Conservation (phyloP, 176 grass and related monocot genomes). For the sorghum (Sorghum bicolor) region DNA sequence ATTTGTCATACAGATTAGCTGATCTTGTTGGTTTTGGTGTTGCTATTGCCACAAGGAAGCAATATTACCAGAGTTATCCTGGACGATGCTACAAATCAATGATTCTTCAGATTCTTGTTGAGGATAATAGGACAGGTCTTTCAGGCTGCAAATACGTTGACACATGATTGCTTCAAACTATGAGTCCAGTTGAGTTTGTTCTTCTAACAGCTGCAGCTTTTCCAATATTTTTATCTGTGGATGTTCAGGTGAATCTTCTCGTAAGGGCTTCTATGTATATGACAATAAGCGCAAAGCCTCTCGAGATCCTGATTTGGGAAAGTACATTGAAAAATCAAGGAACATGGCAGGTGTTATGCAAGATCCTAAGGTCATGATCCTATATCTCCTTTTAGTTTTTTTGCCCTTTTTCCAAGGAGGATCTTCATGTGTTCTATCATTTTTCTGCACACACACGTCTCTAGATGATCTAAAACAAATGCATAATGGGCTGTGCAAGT, state of each 20-base stretch:
- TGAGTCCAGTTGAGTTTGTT: background rate
- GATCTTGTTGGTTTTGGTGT: conserved; percentile 84
- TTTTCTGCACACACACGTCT: background rate
- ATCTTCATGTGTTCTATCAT: background rate
- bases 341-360: conserved; percentile 48
- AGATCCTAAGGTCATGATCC: conserved; percentile 59
- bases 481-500: background rate
- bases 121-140: conserved; percentile 75
- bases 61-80: conserved; percentile 70
- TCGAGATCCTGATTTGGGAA: conserved; percentile 62
- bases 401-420: background rate
- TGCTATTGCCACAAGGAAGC: conserved; percentile 41
- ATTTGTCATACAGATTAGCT: conserved; percentile 44
- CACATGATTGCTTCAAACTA: background rate
- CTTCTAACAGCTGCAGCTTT: conserved; percentile 9
- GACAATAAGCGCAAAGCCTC: conserved; percentile 53
- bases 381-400: conserved; percentile 18
- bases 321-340: conserved; percentile 80
- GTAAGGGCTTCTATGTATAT: conserved; percentile 78
- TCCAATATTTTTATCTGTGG: conserved; percentile 29
- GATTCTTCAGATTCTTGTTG: conserved; percentile 55
- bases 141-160: background rate
- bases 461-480: conserved; percentile 5
- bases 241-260: conserved; percentile 60
- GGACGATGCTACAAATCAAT: conserved; percentile 71